These are phyloP conservation scores for Cryptococcus sp. DNA, from an alignment of 1,284 basidiomycete genomes.

Conservation along the genomic window DNA sequence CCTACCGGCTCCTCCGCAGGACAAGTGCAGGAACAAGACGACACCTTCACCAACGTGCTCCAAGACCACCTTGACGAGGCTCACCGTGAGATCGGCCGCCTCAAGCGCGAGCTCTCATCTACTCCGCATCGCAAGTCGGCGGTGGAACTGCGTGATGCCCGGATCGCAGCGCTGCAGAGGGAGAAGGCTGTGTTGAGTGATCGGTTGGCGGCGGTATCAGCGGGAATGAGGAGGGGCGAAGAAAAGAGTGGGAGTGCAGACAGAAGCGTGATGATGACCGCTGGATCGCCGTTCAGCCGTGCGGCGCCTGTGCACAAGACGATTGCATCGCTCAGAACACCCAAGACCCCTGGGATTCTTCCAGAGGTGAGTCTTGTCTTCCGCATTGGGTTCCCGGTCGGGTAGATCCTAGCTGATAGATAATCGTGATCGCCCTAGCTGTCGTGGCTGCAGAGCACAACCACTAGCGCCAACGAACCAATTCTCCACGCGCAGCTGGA, in stretches of 20 bases:
- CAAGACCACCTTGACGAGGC: constrained; percentile 77
- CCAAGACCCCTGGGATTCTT: constrained; percentile 45
- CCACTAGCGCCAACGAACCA: constrained; percentile 42
- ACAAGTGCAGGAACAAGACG: constrained; percentile 9
- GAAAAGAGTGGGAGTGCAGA: neutral
- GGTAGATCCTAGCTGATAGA: neutral
- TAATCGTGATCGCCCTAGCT: constrained; percentile 19
- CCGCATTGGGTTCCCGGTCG: neutral
- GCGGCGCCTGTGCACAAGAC: constrained; percentile 29
- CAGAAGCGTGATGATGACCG: constrained; percentile 11
- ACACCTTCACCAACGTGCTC: constrained; percentile 53
- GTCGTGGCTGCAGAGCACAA: constrained; percentile 46
- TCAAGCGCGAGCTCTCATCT: constrained; percentile 60
- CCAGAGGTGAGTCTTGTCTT: constrained; percentile 34
- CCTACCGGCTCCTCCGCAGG: neutral
- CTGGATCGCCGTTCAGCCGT: constrained; percentile 25
- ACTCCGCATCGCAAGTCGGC: constrained; percentile 35
- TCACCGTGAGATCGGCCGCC: constrained; percentile 69
- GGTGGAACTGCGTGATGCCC: constrained; percentile 35
- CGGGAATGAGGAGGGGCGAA: neutral
- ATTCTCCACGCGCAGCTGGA: constrained; percentile 49
- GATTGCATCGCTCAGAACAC: constrained; percentile 37
- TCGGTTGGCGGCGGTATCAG: constrained; percentile 21
- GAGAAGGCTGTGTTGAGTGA: constrained; percentile 38
- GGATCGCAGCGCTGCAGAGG: constrained; percentile 40